These are phyloP conservation scores for Hamamelis virginiana DNA, from an alignment of 164 flowering plant species.

Conservation along the genomic window DNA sequence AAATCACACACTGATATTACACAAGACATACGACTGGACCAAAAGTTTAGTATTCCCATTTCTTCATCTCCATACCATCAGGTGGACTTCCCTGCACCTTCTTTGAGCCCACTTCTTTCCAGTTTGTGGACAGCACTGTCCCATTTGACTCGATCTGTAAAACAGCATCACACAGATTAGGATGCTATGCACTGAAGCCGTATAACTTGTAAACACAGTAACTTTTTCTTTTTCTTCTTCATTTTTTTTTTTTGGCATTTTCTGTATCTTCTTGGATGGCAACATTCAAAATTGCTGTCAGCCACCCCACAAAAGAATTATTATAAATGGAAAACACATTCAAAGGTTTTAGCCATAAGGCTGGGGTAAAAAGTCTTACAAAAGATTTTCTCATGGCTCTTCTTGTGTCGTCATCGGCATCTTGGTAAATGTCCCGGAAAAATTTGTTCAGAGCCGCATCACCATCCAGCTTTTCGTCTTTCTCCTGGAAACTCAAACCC, in stretches of 20 bases:
- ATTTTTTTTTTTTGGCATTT: not conserved
- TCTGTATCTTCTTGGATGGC: not conserved
- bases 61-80: conserved; percentile 92
- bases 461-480: conserved; percentile 95
- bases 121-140: conserved; percentile 90
- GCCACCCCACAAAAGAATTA: not conserved
- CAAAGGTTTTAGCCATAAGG: not conserved
- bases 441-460: conserved; percentile 97
- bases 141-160: conserved; percentile 89
- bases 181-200: not conserved
- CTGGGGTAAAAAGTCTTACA: conserved; percentile 42
- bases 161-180: not conserved
- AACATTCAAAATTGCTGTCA: not conserved
- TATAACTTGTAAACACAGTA: not conserved
- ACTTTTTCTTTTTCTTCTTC: not conserved
- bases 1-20: not conserved
- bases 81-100: conserved; percentile 88
- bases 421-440: conserved; percentile 74
- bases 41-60: conserved; percentile 65
- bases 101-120: conserved; percentile 93
- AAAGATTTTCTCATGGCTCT: conserved; percentile 95
- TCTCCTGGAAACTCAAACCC: conserved; percentile 62
- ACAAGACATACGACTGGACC: not conserved
- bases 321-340: not conserved
- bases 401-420: conserved; percentile 92